Evolutionary conservation across 208 protist genomes (phyloP), one percentile per base, ranked within the genome.

Genomic region (Leishmania tropica): DNA sequence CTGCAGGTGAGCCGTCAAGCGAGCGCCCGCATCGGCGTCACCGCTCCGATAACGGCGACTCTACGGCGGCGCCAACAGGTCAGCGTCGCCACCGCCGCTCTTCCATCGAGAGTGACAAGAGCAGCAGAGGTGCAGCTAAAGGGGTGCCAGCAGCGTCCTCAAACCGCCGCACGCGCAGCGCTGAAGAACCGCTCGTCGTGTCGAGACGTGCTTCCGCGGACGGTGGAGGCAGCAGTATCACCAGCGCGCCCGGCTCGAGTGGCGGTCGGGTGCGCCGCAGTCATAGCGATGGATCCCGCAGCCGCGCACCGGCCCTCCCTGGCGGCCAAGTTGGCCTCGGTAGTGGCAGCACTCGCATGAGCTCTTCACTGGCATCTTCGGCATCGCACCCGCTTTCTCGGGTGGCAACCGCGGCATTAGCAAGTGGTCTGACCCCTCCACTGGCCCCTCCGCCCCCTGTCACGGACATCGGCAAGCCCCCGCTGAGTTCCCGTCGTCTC

Each of bases 401-500:
- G 10, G 77, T 60, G 5, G 76, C 71, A 7, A 68, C 64, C 37
- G 54, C 76, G 28, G 58, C 71, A 13, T 65, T 64, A 37, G 79
- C 72, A 70, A 83, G 75, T 17, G 75, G 81, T 11, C 70, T 79
- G 53, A 79, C 79, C 7, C 85, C 79, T n/a, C 83, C 83, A 47
- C 77, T 83, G 64, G 78, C 71, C 51, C 83, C 76, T 21, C 78
- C 77, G 28, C 80, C 83, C 62, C 78, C 82, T 40, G 53, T 82
- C 73, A 76, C 72, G 40, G 86, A 83, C 81, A 82, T 88, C 15
- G 90, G 90, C 71, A 91, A 91, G 58, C 90, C 90, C 11, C 90
- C 90, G 47, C 86, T 93, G 70, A 92, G 90, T 72, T 85, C 84
- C 1, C 88, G 88, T 8, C 81, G 85, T 19, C 83, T 58, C 37